These are phyloP conservation scores for Fragaria iinumae DNA, from an alignment of 306 rosid genomes.

Conservation along the genomic window DNA sequence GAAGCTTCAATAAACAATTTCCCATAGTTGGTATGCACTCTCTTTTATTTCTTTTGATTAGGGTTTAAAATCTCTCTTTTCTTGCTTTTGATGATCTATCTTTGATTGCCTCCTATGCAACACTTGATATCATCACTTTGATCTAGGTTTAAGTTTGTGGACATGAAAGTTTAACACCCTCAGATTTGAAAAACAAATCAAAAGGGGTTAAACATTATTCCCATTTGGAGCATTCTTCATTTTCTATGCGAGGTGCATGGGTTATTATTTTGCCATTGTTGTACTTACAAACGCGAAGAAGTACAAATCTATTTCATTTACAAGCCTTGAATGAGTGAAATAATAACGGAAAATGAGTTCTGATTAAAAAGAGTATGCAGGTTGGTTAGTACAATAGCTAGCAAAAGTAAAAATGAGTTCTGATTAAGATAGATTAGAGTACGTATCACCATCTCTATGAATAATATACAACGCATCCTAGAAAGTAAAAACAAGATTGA, in stretches of 20 bases:
- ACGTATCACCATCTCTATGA: too few relatives aligned
- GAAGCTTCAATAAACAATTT: conserved; percentile 4
- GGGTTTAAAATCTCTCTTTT: neutral
- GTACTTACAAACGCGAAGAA: neutral
- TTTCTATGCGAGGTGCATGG: neutral
- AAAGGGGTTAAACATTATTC: neutral
- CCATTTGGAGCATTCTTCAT: neutral
- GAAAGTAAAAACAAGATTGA: too few relatives aligned
- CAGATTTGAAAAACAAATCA: neutral
- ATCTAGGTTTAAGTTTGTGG: neutral
- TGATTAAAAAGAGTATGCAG: neutral
- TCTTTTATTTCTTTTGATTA: neutral
- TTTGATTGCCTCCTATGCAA: neutral
- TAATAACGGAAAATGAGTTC: neutral
- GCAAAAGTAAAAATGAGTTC: too few relatives aligned
- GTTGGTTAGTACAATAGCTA: too few relatives aligned
- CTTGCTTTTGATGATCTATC: neutral
- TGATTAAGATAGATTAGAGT: neutral
- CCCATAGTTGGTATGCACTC: conserved; percentile 5
- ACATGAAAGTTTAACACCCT: neutral
- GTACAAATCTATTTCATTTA: neutral
- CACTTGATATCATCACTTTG: neutral
- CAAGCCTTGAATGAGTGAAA: neutral
- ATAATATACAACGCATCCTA: too few relatives aligned
- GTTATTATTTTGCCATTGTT: neutral